Evolutionary conservation across 1,284 basidiomycete species (phyloP), one percentile per base, ranked within the genome.

Genomic region (Inonotus hispidus): DNA sequence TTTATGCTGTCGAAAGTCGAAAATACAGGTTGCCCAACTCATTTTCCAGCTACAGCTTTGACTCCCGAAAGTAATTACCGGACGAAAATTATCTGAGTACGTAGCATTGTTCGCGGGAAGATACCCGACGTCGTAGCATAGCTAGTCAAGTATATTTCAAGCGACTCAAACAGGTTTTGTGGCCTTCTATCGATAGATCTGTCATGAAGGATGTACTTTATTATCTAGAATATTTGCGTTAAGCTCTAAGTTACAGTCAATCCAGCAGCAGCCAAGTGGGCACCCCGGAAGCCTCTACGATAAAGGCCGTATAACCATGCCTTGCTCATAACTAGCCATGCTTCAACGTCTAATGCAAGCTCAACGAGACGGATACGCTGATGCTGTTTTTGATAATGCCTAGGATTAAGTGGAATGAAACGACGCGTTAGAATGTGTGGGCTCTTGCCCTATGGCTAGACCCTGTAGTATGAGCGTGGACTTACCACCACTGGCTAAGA

Each of bases 251-350:
- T 69, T 74, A 81, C 45, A 57, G 73, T 73, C 50, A 88, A 71
- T 32, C 89, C 89, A 16, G 88, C 83, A 47, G 88, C 86, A 23
- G 88, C 89, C 62, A 79, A 76, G 63, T 82, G 79, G 53, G 88
- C 89, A 6, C 88, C 88, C 27, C 76, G 73, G 37, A 88, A 74
- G 3, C 87, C 88, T 52, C 73, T 77, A 11, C 71, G 77, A 53
- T 70, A 68, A 53, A 91, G 72, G 0, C 90, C 90, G 52, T 76
- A 72, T 14, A 88, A 37, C 90, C 91, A 95, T 14, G 88, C 84
- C 41, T 71, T 71, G 43, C 77, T 75, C 66, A 85, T 88, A 19
- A 87, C 78, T 23, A 77, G 63, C 55, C 79, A 79, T 0, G 88
- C 92, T 46, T 84, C 76, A 1, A 82, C 65, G 70, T 95, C 93